Conservation (phyloP, 2,329 filamentous ascomycete species). For the Neofusicoccum umdonicola region DNA sequence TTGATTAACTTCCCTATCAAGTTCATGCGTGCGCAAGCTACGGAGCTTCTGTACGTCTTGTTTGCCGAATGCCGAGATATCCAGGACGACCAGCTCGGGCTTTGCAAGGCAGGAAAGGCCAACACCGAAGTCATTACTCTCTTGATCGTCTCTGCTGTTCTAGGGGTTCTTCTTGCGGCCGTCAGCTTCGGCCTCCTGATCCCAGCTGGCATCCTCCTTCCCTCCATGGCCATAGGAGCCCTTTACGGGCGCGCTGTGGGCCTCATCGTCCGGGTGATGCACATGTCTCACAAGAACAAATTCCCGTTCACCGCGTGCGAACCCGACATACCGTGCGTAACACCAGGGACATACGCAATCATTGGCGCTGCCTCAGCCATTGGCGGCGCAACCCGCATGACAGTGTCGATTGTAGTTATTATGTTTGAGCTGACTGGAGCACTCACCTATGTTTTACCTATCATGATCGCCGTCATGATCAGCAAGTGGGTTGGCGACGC, state of each 20-base stretch:
- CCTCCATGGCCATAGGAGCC: slow-evolving; percentile 93
- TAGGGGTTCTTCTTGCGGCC: slow-evolving; percentile 81
- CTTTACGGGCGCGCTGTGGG: slow-evolving; percentile 86
- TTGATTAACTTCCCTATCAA: slow-evolving; percentile 93
- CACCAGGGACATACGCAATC: slow-evolving; percentile 93
- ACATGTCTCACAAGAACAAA: slow-evolving; percentile 71
- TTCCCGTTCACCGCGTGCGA: slow-evolving; percentile 78
- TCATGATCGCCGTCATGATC: slow-evolving; percentile 98
- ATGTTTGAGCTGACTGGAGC: slow-evolving; percentile 99
- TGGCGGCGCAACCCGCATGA: slow-evolving; percentile 91
- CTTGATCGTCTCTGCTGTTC: slow-evolving; percentile 74
- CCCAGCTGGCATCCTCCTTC: slow-evolving; percentile 91
- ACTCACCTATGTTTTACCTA: slow-evolving; percentile 91
- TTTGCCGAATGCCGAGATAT: slow-evolving; percentile 87
- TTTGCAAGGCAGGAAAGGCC: slow-evolving; percentile 83
- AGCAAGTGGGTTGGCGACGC: slow-evolving; percentile 98
- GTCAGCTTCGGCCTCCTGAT: slow-evolving; percentile 93
- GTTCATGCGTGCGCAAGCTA: slow-evolving; percentile 91
- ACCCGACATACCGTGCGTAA: slow-evolving; percentile 83
- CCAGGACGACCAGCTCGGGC: slow-evolving; percentile 79
- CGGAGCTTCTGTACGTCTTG: slow-evolving; percentile 85
- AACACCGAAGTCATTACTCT: slow-evolving; percentile 80
- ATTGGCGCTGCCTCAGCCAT: slow-evolving; percentile 94
- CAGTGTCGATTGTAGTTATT: slow-evolving; percentile 96
- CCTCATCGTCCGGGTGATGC: slow-evolving; percentile 85